Conservation (phyloP, 805 yeast genomes). For the Hyphopichia homilentoma region DNA sequence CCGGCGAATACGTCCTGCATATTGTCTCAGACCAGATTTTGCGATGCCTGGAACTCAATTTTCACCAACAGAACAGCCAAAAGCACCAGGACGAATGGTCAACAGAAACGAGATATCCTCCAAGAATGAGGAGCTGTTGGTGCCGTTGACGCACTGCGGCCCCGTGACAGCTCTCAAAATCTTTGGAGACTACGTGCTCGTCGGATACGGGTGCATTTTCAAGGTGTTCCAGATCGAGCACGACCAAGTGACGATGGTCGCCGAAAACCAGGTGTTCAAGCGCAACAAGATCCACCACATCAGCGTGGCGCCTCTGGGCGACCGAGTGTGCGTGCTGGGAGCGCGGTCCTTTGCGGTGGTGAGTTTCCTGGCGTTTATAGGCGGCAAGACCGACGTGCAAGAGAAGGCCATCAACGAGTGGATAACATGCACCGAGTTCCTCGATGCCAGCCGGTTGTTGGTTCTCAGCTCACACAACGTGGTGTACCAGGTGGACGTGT, state of each 20-base stretch:
- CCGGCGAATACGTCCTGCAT: too few species aligned
- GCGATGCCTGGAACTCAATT: too few species aligned
- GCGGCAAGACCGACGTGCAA: conserved; percentile 8
- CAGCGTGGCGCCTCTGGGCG: conserved; percentile 25
- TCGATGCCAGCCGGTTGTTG: conserved; percentile 31
- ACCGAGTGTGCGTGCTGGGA: conserved; percentile 53
- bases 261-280: conserved; percentile 47
- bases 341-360: conserved; percentile 61
- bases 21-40: too few species aligned
- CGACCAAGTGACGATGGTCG: conserved; percentile 27
- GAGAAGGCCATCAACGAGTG: conserved; percentile 71
- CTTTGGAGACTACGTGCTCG: conserved; percentile 38
- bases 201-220: conserved; percentile 71
- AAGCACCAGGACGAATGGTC: conserved; percentile 1
- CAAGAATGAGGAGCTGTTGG: conserved; percentile 13
- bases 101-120: conserved; percentile 12
- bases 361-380: conserved; percentile 10
- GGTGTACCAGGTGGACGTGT: conserved; percentile 36
- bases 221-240: conserved; percentile 46
- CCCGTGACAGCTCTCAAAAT: conserved; percentile 65
- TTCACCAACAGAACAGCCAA: too few species aligned
- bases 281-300: conserved; percentile 85
- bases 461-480: conserved; percentile 80
- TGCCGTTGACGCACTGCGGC: conserved; percentile 45
- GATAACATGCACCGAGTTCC: conserved; percentile 64